Evolutionary conservation across 345 rosid genomes (phyloP).

Genomic region (Populus ilicifolia): DNA sequence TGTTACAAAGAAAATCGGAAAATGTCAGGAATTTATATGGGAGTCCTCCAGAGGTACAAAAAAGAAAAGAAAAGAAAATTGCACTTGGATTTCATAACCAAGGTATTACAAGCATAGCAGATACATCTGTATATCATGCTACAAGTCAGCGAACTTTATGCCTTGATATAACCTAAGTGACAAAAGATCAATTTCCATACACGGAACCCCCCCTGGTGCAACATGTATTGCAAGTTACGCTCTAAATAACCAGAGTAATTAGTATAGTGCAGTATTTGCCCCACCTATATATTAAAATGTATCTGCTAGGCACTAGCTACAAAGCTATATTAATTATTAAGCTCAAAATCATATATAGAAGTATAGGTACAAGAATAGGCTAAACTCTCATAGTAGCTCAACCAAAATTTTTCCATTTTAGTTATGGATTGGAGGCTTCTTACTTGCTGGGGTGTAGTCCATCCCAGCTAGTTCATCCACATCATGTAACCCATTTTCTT

Average conservation of each 20-base stretch:
- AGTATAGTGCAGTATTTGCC: neutral
- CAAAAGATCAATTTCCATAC: neutral
- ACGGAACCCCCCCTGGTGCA: neutral
- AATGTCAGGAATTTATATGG: too few species aligned
- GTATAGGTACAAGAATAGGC: neutral
- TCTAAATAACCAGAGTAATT: neutral
- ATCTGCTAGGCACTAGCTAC: neutral
- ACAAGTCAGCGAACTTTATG: neutral
- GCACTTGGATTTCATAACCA: neutral
- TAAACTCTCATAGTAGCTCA: neutral
- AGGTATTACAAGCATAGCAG: neutral
- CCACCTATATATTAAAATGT: neutral
- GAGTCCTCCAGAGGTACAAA: too few species aligned
- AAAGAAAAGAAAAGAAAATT: too few species aligned
- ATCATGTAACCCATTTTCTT: constrained; percentile 15
- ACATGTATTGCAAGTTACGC: neutral
- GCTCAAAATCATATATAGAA: neutral
- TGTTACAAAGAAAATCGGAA: too few species aligned
- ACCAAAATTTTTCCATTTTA: constrained; percentile 17
- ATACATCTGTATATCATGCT: neutral
- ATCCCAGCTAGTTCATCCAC: constrained; percentile 36
- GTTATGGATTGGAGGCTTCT: constrained; percentile 65
- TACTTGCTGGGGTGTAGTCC: constrained; percentile 60
- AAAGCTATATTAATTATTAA: neutral
- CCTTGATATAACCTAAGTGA: neutral